Evolutionary conservation across 805 yeast species (phyloP), one percentile per base, ranked within the genome.

Genomic region (Yamadazyma laniorum): DNA sequence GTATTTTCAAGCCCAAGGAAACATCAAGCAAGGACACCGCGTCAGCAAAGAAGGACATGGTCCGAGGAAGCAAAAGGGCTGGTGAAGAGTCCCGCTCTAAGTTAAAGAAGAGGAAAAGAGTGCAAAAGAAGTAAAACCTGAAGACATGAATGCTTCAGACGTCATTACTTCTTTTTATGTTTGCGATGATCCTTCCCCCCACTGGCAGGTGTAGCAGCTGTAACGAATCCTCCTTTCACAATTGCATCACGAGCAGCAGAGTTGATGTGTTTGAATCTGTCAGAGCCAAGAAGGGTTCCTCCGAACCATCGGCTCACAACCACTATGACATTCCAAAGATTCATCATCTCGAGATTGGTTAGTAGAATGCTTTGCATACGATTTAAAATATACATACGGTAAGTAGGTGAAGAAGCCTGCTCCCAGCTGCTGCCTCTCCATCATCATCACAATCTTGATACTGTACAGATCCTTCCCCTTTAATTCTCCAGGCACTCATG

Each of bases 351-450:
- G 21, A 48, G 8, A 21, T 21, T n/a, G n/a, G 39, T 45, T 45
- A 42, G 49, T 45, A 35, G 3, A 28, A 9, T 8, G 15, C 19
- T 14, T 12, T 13, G 23, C 11, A n/a, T 28, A 21, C 2, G 18
- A 25, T 29, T 22, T 17, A 5, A 25, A 8, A 16, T 27, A 32
- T 26, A 63, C 75, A 35, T 47, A 79, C 75, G 25, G 85, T 77
- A 47, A 90, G 61, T 33, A 90, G 60, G 64, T 88, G 96, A 35
- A 89, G 60, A 71, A 90, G 65, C 41, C 96, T 67, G 4, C 90
- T 79, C 7, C 99, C 99, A 1, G 98, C 96, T 1, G 98, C 98
- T 0, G 95, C 74, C 55, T 93, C 99, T 3, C 99, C 99, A 55
- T 91, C 99, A 58, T 93, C 98, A 54, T 93, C 97, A 50, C 86